These are phyloP conservation scores for Daldinia loculata DNA, from an alignment of 495 filamentous ascomycete species.

Conservation along the genomic window DNA sequence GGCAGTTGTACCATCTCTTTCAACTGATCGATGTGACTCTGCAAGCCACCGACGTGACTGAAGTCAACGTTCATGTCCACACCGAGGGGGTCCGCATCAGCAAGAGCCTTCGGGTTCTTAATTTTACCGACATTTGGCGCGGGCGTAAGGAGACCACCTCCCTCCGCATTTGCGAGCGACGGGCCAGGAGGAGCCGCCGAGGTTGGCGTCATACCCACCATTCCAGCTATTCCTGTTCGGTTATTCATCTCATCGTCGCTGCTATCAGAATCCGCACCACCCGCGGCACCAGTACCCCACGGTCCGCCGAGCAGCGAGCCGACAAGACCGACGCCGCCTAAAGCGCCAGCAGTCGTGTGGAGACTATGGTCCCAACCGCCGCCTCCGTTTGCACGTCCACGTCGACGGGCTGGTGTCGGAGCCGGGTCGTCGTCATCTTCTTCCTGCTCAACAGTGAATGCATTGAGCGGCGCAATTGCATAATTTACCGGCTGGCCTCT, in stretches of 20 bases:
- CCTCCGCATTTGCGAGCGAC: conserved; percentile 64
- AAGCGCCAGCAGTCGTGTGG: conserved; percentile 88
- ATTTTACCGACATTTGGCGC: conserved; percentile 88
- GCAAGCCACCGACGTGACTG: conserved; percentile 87
- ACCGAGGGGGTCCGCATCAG: conserved; percentile 92
- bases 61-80: conserved; percentile 92
- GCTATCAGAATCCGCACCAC: conserved; percentile 89
- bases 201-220: conserved; percentile 79
- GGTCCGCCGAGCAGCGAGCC: conserved; percentile 78
- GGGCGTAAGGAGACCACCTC: conserved; percentile 70
- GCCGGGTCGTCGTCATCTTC: conserved; percentile 59
- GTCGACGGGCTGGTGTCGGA: conserved; percentile 74
- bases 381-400: conserved; percentile 62
- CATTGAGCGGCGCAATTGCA: conserved; percentile 75
- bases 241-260: conserved; percentile 88
- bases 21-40: conserved; percentile 91
- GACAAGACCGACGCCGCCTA: conserved; percentile 81
- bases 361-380: conserved; percentile 74
- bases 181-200: conserved; percentile 59
- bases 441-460: conserved; percentile 75
- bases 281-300: conserved; percentile 72
- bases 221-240: conserved; percentile 66
- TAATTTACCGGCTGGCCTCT: conserved; percentile 56
- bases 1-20: conserved; percentile 98
- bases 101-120: conserved; percentile 78